These are phyloP conservation scores for Aspergillus steynii DNA, from an alignment of 495 filamentous ascomycete species.

Conservation along the genomic window DNA sequence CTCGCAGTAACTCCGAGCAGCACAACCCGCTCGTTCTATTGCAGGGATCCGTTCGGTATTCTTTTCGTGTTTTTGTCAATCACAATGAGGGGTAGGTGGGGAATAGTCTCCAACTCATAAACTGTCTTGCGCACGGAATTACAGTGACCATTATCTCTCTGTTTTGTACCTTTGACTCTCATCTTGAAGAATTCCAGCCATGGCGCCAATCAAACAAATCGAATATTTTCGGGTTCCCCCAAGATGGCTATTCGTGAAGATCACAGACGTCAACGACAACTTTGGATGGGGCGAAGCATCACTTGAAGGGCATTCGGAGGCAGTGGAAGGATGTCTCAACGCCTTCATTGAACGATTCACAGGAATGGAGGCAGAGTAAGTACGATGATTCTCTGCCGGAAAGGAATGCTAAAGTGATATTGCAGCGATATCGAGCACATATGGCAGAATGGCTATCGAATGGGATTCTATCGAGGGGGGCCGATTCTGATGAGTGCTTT, in stretches of 20 bases:
- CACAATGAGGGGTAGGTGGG: no score
- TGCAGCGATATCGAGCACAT: slow-evolving; percentile 75
- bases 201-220: slow-evolving; percentile 67
- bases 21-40: no score
- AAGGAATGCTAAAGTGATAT: background rate
- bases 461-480: slow-evolving; percentile 77
- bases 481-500: slow-evolving; percentile 80
- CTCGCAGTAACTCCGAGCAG: no score
- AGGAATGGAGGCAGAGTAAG: slow-evolving; percentile 73
- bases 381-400: slow-evolving; percentile 1
- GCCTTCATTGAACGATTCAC: slow-evolving; percentile 62
- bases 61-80: no score
- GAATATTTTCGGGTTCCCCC: slow-evolving; percentile 78
- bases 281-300: slow-evolving; percentile 78
- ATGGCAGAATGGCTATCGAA: slow-evolving; percentile 72
- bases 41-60: no score
- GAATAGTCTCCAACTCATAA: no score
- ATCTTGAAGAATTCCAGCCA: slow-evolving; percentile 22
- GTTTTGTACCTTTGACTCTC: no score
- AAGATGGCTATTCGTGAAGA: slow-evolving; percentile 79
- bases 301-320: slow-evolving; percentile 73
- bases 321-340: slow-evolving; percentile 73
- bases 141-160: no score
- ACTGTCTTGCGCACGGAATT: no score
- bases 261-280: slow-evolving; percentile 61